Conservation (phyloP, 2,329 filamentous ascomycete species). For the Trichoderma sp. region DNA sequence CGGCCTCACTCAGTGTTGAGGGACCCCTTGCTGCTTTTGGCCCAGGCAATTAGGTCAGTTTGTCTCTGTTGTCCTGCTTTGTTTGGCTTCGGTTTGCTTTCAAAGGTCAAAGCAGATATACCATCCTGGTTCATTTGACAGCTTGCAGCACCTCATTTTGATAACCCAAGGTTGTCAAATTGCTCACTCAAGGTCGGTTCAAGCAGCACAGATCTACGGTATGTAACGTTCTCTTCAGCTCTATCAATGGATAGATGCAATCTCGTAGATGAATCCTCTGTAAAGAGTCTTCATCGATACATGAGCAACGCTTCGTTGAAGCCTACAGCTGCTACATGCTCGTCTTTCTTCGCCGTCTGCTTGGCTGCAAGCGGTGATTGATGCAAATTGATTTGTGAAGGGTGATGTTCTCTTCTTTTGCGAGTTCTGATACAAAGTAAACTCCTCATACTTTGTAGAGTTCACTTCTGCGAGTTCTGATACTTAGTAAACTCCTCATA, state of each 20-base stretch:
- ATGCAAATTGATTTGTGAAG: too few relatives aligned
- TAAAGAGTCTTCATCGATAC: not conserved
- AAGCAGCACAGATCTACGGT: not conserved
- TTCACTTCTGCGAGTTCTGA: too few relatives aligned
- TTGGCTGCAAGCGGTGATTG: too few relatives aligned
- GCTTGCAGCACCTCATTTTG: too few relatives aligned
- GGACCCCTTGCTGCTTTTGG: not conserved
- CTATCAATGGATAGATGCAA: not conserved
- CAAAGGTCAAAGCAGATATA: too few relatives aligned
- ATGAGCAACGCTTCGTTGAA: not conserved
- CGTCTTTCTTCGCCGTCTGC: not conserved
- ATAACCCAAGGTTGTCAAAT: too few relatives aligned
- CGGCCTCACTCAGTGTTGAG: not conserved
- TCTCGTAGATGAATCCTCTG: not conserved
- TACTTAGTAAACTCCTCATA: too few relatives aligned
- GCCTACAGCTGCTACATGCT: not conserved
- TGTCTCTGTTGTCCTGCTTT: not conserved
- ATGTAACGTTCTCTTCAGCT: slow-evolving; percentile 23
- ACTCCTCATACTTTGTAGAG: too few relatives aligned
- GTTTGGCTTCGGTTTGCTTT: not conserved
- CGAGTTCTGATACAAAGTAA: too few relatives aligned
- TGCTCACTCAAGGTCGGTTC: not conserved
- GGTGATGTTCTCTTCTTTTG: too few relatives aligned
- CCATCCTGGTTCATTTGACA: too few relatives aligned
- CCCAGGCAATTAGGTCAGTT: not conserved